Percentiles rank a stretch among this genome's conserved stretches.
Conservation (phyloP, 805 yeast genomes). For the Candida boleticola region DNA sequence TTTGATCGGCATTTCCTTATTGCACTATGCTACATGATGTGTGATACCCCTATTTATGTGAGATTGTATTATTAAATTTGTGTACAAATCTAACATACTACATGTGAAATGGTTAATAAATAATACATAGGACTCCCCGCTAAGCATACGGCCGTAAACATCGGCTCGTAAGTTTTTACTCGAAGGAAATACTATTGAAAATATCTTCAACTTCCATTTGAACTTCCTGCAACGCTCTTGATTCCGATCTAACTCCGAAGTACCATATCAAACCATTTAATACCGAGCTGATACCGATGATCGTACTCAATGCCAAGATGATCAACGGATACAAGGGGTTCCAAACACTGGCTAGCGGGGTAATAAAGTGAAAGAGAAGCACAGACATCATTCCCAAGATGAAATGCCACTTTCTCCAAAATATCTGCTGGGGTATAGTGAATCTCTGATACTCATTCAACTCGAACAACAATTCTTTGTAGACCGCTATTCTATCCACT, state of each 20-base stretch:
- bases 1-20: too few relatives aligned
- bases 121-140: too few relatives aligned
- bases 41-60: too few relatives aligned
- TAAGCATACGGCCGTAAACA: too few relatives aligned
- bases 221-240: constrained; percentile 74
- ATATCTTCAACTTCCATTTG: constrained; percentile 56
- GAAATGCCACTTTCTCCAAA: constrained; percentile 68
- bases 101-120: too few relatives aligned
- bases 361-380: constrained; percentile 49
- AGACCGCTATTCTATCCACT: constrained; percentile 29
- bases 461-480: constrained; percentile 28
- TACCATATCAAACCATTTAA: constrained; percentile 76
- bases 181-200: constrained; percentile 4
- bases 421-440: constrained; percentile 56
- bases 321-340: constrained; percentile 66
- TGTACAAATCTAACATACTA: too few relatives aligned
- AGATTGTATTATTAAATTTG: too few relatives aligned
- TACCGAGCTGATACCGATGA: constrained; percentile 63
- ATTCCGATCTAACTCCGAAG: constrained; percentile 78
- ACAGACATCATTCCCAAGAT: constrained; percentile 44
- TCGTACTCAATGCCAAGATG: constrained; percentile 53
- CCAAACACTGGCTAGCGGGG: constrained; percentile 58
- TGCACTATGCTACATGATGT: too few relatives aligned
- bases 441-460: constrained; percentile 46
- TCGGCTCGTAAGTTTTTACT: too few relatives aligned